Percentiles rank a stretch among this genome's conserved stretches.
These are phyloP conservation scores for Lenwebbia sp. DNA, from an alignment of 345 rosid species.

Conservation along the genomic window DNA sequence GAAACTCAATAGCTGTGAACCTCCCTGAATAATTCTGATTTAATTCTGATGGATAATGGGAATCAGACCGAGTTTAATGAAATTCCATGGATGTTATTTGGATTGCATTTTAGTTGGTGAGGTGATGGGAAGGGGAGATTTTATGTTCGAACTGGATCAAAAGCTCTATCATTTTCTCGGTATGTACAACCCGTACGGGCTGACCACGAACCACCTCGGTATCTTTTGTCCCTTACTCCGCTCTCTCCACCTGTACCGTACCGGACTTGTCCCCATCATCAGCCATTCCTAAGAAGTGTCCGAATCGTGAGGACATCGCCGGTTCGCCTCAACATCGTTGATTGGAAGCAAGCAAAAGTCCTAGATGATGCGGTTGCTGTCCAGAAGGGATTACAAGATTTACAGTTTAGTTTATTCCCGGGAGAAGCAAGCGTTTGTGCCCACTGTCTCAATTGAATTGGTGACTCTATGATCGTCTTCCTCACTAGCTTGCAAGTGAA, in stretches of 20 bases:
- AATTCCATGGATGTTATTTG: background rate
- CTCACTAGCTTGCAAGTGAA: no score
- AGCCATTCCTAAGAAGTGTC: background rate
- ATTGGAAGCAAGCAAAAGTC: no score
- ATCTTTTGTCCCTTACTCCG: no score
- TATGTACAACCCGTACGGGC: background rate
- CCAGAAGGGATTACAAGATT: no score
- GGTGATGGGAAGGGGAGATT: background rate
- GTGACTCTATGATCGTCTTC: no score
- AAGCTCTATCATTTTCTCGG: no score
- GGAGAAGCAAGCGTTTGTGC: no score
- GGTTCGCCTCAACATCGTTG: no score
- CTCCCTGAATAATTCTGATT: background rate
- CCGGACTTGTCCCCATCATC: background rate
- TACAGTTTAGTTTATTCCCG: no score
- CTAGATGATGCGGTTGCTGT: no score
- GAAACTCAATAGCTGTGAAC: background rate
- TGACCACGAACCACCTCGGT: background rate
- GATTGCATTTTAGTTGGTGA: background rate
- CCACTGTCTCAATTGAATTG: no score
- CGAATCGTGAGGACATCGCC: background rate
- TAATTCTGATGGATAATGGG: background rate
- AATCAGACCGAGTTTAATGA: background rate
- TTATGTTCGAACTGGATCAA: background rate
- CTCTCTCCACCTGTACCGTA: background rate